Evolutionary conservation across 352 stramenopile species (phyloP).

Genomic region (Detonula confervacea): DNA sequence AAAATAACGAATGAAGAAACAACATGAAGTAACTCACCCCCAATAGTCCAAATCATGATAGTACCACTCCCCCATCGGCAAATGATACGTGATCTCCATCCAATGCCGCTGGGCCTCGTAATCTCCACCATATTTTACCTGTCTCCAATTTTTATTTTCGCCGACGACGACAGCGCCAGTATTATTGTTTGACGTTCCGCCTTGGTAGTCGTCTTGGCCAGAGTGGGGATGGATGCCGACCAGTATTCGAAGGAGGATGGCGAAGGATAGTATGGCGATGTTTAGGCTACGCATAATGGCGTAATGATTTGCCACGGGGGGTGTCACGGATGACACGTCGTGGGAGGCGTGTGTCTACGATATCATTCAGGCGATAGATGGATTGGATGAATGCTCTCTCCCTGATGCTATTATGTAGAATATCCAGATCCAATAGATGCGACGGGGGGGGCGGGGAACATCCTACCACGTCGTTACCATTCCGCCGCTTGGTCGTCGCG

Average conservation of each 20-base stretch:
- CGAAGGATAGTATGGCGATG: conserved; percentile 36
- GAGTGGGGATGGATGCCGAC: conserved; percentile 75
- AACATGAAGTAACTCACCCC: too few relatives aligned
- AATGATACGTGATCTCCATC: conserved; percentile 97
- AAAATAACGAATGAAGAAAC: too few relatives aligned
- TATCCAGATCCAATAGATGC: too few relatives aligned
- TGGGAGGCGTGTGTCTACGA: too few relatives aligned
- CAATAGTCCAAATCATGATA: conserved; percentile 96
- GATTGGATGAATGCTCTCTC: too few relatives aligned
- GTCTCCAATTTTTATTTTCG: background rate
- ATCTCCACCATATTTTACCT: conserved; percentile 88
- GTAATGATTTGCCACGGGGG: too few relatives aligned
- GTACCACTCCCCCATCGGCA: conserved; percentile 95
- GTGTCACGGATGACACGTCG: too few relatives aligned
- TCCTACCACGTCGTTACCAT: too few relatives aligned
- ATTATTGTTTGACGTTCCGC: conserved; percentile 1
- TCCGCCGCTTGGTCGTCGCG: too few relatives aligned
- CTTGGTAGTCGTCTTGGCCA: conserved; percentile 81
- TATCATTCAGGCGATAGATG: too few relatives aligned
- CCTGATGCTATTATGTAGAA: too few relatives aligned
- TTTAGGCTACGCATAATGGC: conserved; percentile 1
- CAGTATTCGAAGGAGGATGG: conserved; percentile 60
- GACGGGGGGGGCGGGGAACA: too few relatives aligned
- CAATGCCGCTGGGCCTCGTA: conserved; percentile 99
- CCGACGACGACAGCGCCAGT: background rate